Base-by-base conservation (phyloP, 2,329 filamentous ascomycete species). In the Penicillium sp. region DNA sequence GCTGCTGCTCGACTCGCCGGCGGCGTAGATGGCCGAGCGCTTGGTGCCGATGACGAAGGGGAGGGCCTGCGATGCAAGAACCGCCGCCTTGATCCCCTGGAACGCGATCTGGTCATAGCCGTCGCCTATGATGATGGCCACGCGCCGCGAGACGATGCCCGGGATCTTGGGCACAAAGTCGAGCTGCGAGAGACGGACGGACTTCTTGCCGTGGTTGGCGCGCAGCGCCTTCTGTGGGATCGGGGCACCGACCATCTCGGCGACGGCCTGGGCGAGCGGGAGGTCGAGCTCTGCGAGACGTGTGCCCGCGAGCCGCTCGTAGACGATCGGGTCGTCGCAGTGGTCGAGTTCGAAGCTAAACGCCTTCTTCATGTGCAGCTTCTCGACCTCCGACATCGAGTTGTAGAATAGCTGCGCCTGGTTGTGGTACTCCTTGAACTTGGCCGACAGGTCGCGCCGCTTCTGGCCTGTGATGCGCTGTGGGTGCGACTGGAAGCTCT, bases 241-340 rank as follows among this genome's bases (percentile, higher is more conserved):
- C 1, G 85, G 81, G 0, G 84, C 90, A n/a, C 91, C 91, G 0
- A 92, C 91, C 75, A 90, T 85, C 52, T 88, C 85, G 0, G 90
- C 90, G 0, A 93, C 89, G 0, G 81, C 79, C 72, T 90, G 84
- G 0, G 91, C 90, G 0, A 95, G 85, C 0, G 80, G 81, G 0
- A 91, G 78, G 60, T 93, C 89, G 56, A 94, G 91, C 11, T 92
- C 88, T 1, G 86, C 82, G 0, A 95, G 81, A 2, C 91, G 35
- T 23, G 23, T 86, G 66, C 88, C 79, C 1, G 85, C 85, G 76
- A 93, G 85, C 45, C 89, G 86, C 68, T 89, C 85, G 75, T 93
- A 94, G 0, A 94, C 91, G n/a, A 91, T 74, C 0, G 88, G 85
- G 49, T 94, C 91, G 19, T 93, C 90, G 72, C 91, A 94, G 64